A percentile compares a stretch with the other conserved stretches of the same genome.
These are phyloP conservation scores for Colletotrichum plurivorum DNA, from an alignment of 2,329 filamentous ascomycete genomes.

Conservation along the genomic window DNA sequence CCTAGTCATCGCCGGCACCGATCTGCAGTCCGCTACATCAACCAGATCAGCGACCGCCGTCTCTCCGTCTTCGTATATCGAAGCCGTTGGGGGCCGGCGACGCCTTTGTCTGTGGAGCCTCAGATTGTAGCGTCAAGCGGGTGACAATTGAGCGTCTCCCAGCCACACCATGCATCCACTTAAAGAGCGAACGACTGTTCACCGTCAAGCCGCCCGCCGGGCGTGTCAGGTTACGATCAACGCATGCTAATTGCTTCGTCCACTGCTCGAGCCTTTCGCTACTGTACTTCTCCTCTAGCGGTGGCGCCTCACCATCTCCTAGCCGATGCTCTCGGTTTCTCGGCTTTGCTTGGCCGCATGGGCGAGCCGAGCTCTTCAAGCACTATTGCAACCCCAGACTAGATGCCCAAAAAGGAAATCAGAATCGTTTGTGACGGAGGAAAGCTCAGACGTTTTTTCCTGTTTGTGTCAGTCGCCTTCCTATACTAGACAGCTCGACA, in stretches of 20 bases:
- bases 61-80: too few relatives aligned
- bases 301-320: neutral
- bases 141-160: neutral
- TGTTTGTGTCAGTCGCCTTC: constrained; percentile 23
- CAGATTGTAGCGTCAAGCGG: neutral
- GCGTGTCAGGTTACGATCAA: constrained; percentile 24
- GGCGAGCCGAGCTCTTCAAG: neutral
- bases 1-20: constrained; percentile 3
- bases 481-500: constrained; percentile 30
- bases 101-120: constrained; percentile 8
- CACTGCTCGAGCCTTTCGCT: constrained; percentile 22
- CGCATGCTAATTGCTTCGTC: constrained; percentile 1
- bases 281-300: constrained; percentile 1
- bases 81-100: neutral
- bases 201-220: constrained; percentile 10
- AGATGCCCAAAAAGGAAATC: constrained; percentile 16
- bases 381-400: neutral
- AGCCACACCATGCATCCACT: constrained; percentile 6
- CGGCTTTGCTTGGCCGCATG: constrained; percentile 6
- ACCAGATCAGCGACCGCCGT: neutral
- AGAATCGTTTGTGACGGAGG: neutral
- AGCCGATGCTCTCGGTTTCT: constrained; percentile 3
- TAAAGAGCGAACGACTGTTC: neutral
- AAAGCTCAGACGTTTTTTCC: constrained; percentile 26
- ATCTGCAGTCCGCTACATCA: constrained; percentile 10